Conservation (phyloP, 805 yeast genomes). For the Ogataea wickerhamii region DNA sequence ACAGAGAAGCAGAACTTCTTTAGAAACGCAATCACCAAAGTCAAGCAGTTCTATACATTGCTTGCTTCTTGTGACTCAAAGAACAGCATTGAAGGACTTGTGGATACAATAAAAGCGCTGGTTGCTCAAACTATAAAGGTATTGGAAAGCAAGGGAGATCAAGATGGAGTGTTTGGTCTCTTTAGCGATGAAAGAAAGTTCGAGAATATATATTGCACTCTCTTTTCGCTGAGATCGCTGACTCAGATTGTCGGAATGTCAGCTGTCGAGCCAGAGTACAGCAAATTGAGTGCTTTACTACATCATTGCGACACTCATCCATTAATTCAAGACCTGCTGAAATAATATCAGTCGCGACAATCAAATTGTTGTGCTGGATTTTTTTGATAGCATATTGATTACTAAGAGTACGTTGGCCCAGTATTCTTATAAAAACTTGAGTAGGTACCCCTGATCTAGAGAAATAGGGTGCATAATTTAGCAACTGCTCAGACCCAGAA, state of each 20-base stretch:
- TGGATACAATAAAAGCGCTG: constrained; percentile 1
- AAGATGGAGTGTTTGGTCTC: constrained; percentile 33
- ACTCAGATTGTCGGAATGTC: not conserved
- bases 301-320: constrained; percentile 16
- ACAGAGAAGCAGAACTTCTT: constrained; percentile 67
- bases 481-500: no score
- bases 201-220: constrained; percentile 19
- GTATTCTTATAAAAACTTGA: no score
- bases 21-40: constrained; percentile 41
- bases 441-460: no score
- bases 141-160: constrained; percentile 7
- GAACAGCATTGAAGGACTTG: constrained; percentile 1
- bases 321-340: constrained; percentile 10
- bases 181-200: constrained; percentile 24
- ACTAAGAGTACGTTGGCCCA: no score
- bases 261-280: not conserved
- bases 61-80: not conserved
- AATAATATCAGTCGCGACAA: no score
- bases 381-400: no score
- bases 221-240: constrained; percentile 11
- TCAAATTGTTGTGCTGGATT: no score
- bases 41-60: constrained; percentile 13
- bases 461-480: no score
- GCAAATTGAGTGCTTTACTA: not conserved
- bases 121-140: constrained; percentile 6